Base-by-base conservation (phyloP, 306 rosid genomes). In the Psophocarpus tetragonolobus region DNA sequence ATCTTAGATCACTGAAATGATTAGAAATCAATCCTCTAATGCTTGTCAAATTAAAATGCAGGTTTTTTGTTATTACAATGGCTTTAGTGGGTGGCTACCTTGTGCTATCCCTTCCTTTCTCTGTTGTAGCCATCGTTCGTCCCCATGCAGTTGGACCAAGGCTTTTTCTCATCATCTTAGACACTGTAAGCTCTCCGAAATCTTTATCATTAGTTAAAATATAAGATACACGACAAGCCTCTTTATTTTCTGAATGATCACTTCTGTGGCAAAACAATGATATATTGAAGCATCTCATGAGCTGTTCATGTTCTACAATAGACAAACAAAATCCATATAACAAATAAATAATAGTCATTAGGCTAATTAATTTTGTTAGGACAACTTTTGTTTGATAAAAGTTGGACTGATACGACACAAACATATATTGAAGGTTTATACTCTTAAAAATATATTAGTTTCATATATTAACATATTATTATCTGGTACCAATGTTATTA, bases 61-160 rank as follows among this genome's bases (percentile, higher is more conserved):
- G 98, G 91, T 94, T 94, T 76, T 92, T 94, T 30, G 84, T 94
- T 4, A 87, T 94, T 29, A 88, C 88, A 30, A 92, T 92, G 97
- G 84, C 92, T 15, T 24, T 95, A 2, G 97, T 95, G 41, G 81
- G 81, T n/a, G 97, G 97, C 32, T 95, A 95, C 87, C 63, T 92
- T 5, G 97, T 87, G 53, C 93, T 95, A 1, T 95, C 98, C 13
- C 78, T 95, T 4, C 98, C 97, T 27, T 82, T 95, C 75, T 91
- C 98, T 54, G 62, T 92, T 0, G 88, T 95, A 6, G 33, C 89
- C 62, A 91, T 95, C 20, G 51, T 92, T 23, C 97, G 97, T 30
- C 97, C 97, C 6, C 87, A 82, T 8, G 97, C 97, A 4, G 48
- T 57, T 29, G 93, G 92, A 80, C 82, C 86, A 48, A 84, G 91